A percentile compares a stretch with the other conserved stretches of the same genome.
Conservation (phyloP, 192 early-diverging fungal genomes). For the Gorgonomyces haynaldii region DNA sequence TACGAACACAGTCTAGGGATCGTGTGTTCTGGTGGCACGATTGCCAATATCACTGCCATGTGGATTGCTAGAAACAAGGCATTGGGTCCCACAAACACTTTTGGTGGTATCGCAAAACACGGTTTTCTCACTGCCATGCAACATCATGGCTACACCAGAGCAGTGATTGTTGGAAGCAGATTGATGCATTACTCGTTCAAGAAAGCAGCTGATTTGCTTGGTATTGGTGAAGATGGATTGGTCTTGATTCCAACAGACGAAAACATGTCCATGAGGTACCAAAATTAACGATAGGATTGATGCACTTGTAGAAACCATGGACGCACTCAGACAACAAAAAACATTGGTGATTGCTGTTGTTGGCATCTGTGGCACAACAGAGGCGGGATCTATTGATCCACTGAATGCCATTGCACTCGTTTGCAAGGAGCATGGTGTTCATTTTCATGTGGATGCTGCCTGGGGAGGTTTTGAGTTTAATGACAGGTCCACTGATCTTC, state of each 20-base stretch:
- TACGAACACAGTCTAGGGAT: slow-evolving; percentile 30
- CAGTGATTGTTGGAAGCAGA: slow-evolving; percentile 32
- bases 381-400: slow-evolving; percentile 41
- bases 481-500: slow-evolving; percentile 32
- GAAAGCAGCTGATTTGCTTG: slow-evolving; percentile 47
- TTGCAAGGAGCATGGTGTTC: slow-evolving; percentile 20
- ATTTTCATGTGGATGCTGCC: slow-evolving; percentile 47
- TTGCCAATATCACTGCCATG: slow-evolving; percentile 50
- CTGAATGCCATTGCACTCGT: slow-evolving; percentile 17
- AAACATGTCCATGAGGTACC: slow-evolving; percentile 30
- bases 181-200: slow-evolving; percentile 52
- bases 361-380: slow-evolving; percentile 43
- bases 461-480: slow-evolving; percentile 27
- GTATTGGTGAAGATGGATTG: slow-evolving; percentile 39
- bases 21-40: slow-evolving; percentile 39
- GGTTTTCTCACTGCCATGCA: slow-evolving; percentile 32
- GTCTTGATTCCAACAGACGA: slow-evolving; percentile 31
- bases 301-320: slow-evolving; percentile 19
- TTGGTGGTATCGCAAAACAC: slow-evolving; percentile 38
- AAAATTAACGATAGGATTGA: slow-evolving; percentile 13
- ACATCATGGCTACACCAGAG: slow-evolving; percentile 36
- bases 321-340: slow-evolving; percentile 18
- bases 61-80: slow-evolving; percentile 45
- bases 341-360: slow-evolving; percentile 35
- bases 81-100: slow-evolving; percentile 8